Evolutionary conservation across 441 rosid genomes (phyloP).

Genomic region (Aquilaria agallochum): DNA sequence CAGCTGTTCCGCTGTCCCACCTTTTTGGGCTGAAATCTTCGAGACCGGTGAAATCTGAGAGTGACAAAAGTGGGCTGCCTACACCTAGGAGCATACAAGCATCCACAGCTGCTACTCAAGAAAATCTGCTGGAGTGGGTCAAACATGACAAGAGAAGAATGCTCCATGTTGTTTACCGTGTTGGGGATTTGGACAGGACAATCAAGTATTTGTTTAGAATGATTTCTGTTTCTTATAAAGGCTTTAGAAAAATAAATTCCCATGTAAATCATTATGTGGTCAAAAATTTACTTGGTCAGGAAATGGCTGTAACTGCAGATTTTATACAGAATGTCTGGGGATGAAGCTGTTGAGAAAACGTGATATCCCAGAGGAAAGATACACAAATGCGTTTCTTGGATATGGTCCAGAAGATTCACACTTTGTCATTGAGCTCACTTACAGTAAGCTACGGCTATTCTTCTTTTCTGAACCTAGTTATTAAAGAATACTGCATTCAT

Average conservation of each 20-base stretch:
- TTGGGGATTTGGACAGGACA: conserved; percentile 86
- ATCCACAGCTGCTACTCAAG: conserved; percentile 51
- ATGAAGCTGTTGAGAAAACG: conserved; percentile 74
- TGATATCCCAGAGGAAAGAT: conserved; percentile 74
- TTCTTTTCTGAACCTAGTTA: not conserved
- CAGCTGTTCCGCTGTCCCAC: conserved; percentile 66
- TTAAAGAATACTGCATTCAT: too few species aligned
- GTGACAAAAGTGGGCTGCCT: conserved; percentile 30
- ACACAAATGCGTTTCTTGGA: conserved; percentile 72
- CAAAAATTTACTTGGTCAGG: not conserved
- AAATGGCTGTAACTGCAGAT: conserved; percentile 29
- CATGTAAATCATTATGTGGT: too few species aligned
- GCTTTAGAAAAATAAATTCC: too few species aligned
- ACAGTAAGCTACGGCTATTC: conserved; percentile 33
- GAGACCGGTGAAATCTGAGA: conserved; percentile 40
- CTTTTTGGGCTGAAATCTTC: conserved; percentile 36
- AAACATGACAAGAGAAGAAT: conserved; percentile 81
- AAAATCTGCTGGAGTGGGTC: conserved; percentile 65
- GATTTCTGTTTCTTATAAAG: too few species aligned
- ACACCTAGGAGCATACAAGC: conserved; percentile 59
- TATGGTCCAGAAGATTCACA: conserved; percentile 76
- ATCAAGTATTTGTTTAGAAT: conserved; percentile 46
- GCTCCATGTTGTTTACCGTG: conserved; percentile 95
- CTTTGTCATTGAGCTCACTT: conserved; percentile 69
- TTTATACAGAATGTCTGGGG: conserved; percentile 73